Percentiles rank a stretch among this genome's conserved stretches.
These are phyloP conservation scores for Amaranthus tricolor DNA, from an alignment of 179 eudicot species.

Conservation along the genomic window DNA sequence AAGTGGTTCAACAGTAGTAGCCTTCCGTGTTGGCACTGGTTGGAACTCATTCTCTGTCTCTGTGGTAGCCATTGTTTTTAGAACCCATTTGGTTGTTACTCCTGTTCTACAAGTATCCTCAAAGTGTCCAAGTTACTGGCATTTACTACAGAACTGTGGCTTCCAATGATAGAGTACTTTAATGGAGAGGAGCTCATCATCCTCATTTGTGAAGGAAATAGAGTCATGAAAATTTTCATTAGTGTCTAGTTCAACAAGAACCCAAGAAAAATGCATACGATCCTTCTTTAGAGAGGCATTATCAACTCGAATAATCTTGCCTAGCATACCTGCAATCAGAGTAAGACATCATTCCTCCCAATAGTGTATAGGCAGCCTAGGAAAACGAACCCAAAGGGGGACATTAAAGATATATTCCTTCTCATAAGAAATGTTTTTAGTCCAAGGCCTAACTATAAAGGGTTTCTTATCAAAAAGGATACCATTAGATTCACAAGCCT, in stretches of 20 bases:
- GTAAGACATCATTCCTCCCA: not conserved
- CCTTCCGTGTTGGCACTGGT: too few relatives aligned
- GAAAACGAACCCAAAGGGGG: not conserved
- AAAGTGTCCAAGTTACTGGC: not conserved
- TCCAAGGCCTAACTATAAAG: not conserved
- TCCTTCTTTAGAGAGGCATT: not conserved
- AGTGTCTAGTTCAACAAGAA: not conserved
- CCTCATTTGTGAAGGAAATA: not conserved
- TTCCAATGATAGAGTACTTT: not conserved
- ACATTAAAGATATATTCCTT: not conserved
- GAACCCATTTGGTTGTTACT: not conserved
- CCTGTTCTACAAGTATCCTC: too few relatives aligned
- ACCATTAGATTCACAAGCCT: too few relatives aligned
- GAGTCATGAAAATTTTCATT: not conserved
- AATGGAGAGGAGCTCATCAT: not conserved
- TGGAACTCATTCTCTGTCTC: too few relatives aligned
- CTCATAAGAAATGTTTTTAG: too few relatives aligned
- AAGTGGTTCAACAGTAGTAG: too few relatives aligned
- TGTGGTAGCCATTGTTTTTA: not conserved
- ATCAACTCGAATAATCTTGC: not conserved
- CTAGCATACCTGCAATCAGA: too few relatives aligned
- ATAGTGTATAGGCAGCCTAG: not conserved
- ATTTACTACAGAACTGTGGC: not conserved
- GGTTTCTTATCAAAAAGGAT: not conserved
- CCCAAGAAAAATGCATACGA: not conserved